Base-by-base conservation (phyloP, 371 early-diverging fungal genomes). In the Choanephora cucurbitarum region DNA sequence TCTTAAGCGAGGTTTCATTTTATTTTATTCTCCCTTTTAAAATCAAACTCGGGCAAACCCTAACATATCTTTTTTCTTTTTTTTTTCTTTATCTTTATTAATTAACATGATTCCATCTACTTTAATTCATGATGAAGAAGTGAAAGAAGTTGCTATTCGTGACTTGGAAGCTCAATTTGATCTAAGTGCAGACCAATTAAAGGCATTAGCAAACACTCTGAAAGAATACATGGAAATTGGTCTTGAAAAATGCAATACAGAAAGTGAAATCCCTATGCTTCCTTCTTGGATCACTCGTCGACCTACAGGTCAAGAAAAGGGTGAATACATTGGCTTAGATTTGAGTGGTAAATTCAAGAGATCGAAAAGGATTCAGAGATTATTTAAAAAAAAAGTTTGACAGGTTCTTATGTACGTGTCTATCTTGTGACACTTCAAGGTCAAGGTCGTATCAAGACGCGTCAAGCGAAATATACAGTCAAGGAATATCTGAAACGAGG, bases 301-400 rank as follows among this genome's bases (percentile, higher is more conserved):
- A n/a, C 93, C 95, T 23, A 85, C 84, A 5, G 95, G 94, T 24
- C 77, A 83, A 64, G 97, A 96, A 67, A 81, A 70, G 13, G 97
- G 96, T 41, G 82, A 86, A 37, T 93, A 81, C 69, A 75, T 96
- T 46, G 94, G 94, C 14, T 76, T 98, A 40, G 98, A 98, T 66
- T 74, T 98, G 18, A 96, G 94, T 50, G 97, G 98, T 72, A 74
- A 63, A n/a, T n/a, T n/a, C n/a, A n/a, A 24, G 34, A 43, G 5
- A 44, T n/a, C n/a, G n/a, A n/a, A n/a, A n/a, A n/a, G n/a, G n/a
- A n/a, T n/a, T n/a, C n/a, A n/a, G n/a, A n/a, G n/a, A n/a, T n/a
- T n/a, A 28, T 22, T 21, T 6, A 49, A 4, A 14, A 33, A 48
- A 14, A 48, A 28, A 28, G 28, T 28, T 28, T 28, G 28, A 28